Base-by-base conservation (phyloP, 2,329 filamentous ascomycete species). In the Xylaria sp. region DNA sequence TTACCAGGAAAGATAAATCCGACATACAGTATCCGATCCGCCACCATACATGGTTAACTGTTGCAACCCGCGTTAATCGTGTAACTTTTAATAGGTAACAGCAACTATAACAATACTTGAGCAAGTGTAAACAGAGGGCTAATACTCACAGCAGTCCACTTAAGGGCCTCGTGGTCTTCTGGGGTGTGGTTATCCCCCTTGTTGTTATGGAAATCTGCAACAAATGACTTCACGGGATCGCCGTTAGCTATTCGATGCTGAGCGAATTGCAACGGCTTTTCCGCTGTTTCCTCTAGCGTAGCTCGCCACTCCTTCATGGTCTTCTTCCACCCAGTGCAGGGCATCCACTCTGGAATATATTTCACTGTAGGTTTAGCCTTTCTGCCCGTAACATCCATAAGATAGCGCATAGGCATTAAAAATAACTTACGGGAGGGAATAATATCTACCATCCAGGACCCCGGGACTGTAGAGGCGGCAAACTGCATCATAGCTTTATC, bases 371-470 rank as follows among this genome's bases (percentile, higher is more conserved):
- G 23, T 35, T 3, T 49, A 49, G 46, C 23, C 17, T 33, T 19
- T 21, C 38, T 41, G 7, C 41, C 23, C 4, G 3, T 11, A 46
- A 47, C 27, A 35, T 37, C 19, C 15, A 17, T 31, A 11, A 37
- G 17, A 2, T 37, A 15, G 29, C 19, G 37, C 29, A 11, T 23
- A n/a, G n/a, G 25, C 25, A 19, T 17, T 25, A 13, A 25, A 43
- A 46, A 43, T 13, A 25, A 31, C 25, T 53, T 27, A 53, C 49
- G 37, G 27, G 60, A 61, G 1, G 70, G 72, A 0, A 74, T 53
- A 4, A 68, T 27, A 43, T 75, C 73, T 4, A 73, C 72, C 21
- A 71, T 38, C 54, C 68, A 75, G 7, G 68, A 58, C 2, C 72
- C 69, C 0, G 70, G 69, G 7, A 67, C 58, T 7, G 60, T 62